Evolutionary conservation across 2,329 filamentous ascomycete genomes (phyloP), one percentile per base, ranked within the genome.

Genomic region (Zarea fungicola): DNA sequence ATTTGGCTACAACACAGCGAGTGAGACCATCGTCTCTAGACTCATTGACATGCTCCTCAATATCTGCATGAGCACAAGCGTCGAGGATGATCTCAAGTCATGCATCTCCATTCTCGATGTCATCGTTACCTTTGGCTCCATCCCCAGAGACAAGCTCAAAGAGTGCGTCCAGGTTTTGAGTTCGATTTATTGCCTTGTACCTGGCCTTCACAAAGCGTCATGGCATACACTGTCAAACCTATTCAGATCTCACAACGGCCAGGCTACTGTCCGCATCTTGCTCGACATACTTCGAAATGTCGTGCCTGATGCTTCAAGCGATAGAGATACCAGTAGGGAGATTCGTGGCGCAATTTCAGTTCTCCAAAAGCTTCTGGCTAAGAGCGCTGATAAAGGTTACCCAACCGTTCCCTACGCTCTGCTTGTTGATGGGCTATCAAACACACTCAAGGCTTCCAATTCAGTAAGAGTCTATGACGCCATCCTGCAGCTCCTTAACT

Each of bases 171-270:
- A 85, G 53, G 78, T 89, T 3, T 71, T 91, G 46, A 85, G 84
- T 58, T 85, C 83, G 34, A 85, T 89, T 52, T 84, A 85, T 62
- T 82, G 79, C 52, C 72, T 87, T 43, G 78, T 90, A 3, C 68
- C 71, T 11, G 71, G 68, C 39, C 72, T 87, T 10, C 72, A 80
- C 50, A 80, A 83, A 53, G 74, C 78, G 34, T 77, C 85, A 3
- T 90, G 86, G 85, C 79, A 81, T 52, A 84, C 83, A 1, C 71
- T 90, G 26, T 75, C 78, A 59, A 85, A 88, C 54, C 71, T 91
- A 0, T 84, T 84, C 69, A 82, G 75, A 58, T 89, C 86, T 1
- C 85, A 89, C 60, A 81, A 88, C 54, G 85, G 85, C 18, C 83
- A 87, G 54, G 79, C 78, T 29, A 83, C 84, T 2, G 75, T 89